phyloP scores from a whole-genome alignment of 2,329 filamentous ascomycete species.

The Catunica adiposa region DNA sequence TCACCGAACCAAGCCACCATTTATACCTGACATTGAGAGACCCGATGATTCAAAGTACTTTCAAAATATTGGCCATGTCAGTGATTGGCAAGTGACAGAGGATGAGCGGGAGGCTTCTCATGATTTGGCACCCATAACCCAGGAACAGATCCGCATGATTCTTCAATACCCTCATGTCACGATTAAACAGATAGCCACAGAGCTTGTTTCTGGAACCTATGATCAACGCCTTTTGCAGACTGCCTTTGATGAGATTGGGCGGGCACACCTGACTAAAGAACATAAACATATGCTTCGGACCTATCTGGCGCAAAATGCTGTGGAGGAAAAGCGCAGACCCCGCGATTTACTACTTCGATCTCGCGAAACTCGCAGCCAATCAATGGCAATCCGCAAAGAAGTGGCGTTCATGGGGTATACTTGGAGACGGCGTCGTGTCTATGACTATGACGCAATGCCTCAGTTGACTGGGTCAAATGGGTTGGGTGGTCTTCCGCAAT shows the following conservation, averaged over 20 bases:
- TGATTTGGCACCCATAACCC: slow-evolving; percentile 8
- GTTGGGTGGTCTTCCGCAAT: background rate
- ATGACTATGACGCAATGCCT: slow-evolving; percentile 12
- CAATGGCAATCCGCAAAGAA: slow-evolving; percentile 65
- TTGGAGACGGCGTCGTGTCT: slow-evolving; percentile 35
- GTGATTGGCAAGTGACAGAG: slow-evolving; percentile 32
- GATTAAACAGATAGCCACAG: slow-evolving; percentile 22
- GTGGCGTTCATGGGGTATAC: slow-evolving; percentile 83
- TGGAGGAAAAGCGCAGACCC: slow-evolving; percentile 58
- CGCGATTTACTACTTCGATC: slow-evolving; percentile 78
- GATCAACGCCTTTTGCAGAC: slow-evolving; percentile 32
- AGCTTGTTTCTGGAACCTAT: slow-evolving; percentile 31
- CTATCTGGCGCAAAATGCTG: slow-evolving; percentile 36
- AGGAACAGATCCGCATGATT: slow-evolving; percentile 14
- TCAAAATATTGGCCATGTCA: slow-evolving; percentile 61
- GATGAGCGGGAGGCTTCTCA: background rate
- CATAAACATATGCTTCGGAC: slow-evolving; percentile 30
- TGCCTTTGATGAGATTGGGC: slow-evolving; percentile 33
- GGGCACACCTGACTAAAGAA: slow-evolving; percentile 21
- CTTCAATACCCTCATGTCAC: slow-evolving; percentile 27
- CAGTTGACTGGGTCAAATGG: slow-evolving; percentile 8
- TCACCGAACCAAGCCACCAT: slow-evolving; percentile 56
- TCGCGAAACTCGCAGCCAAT: slow-evolving; percentile 42
- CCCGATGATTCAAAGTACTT: slow-evolving; percentile 77
- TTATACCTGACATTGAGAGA: slow-evolving; percentile 54